phyloP scores from a whole-genome alignment of 805 yeast species.

The Candida sithepensis region DNA sequence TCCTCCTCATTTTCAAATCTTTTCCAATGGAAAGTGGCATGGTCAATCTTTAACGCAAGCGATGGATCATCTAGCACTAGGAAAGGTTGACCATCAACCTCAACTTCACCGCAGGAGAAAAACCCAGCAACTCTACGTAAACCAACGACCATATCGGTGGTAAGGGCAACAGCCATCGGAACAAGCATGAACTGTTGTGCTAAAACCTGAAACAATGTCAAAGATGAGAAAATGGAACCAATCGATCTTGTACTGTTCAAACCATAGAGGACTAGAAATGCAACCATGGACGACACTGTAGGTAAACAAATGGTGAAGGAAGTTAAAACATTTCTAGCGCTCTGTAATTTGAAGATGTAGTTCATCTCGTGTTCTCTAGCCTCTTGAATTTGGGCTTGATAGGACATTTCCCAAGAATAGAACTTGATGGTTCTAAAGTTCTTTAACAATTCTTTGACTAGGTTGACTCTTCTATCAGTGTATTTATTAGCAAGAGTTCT shows the following conservation, averaged over 20 bases:
- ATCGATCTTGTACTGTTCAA: slow-evolving; percentile 40
- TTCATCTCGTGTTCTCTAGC: slow-evolving; percentile 63
- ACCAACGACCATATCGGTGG: slow-evolving; percentile 63
- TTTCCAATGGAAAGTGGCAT: slow-evolving; percentile 70
- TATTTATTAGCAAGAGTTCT: slow-evolving; percentile 54
- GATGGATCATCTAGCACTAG: slow-evolving; percentile 20
- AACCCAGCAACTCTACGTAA: slow-evolving; percentile 53
- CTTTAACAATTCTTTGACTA: slow-evolving; percentile 74
- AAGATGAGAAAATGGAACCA: slow-evolving; percentile 64
- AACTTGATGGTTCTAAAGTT: slow-evolving; percentile 78
- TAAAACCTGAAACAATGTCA: slow-evolving; percentile 60
- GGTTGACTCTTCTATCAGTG: slow-evolving; percentile 75
- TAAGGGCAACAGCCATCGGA: slow-evolving; percentile 65
- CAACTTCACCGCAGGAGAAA: slow-evolving; percentile 38
- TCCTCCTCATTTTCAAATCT: slow-evolving; percentile 36
- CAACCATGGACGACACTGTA: slow-evolving; percentile 63
- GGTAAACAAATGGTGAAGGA: slow-evolving; percentile 63
- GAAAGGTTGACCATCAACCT: slow-evolving; percentile 30
- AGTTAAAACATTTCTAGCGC: slow-evolving; percentile 51
- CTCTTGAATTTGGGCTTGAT: slow-evolving; percentile 48
- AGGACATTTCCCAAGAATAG: slow-evolving; percentile 89
- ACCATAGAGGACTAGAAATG: slow-evolving; percentile 40
- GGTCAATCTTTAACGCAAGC: slow-evolving; percentile 45
- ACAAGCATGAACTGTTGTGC: slow-evolving; percentile 61
- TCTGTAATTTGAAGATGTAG: slow-evolving; percentile 56